Evolutionary conservation across 2,329 filamentous ascomycete species (phyloP).

Genomic region (Colletotrichum sublineola): DNA sequence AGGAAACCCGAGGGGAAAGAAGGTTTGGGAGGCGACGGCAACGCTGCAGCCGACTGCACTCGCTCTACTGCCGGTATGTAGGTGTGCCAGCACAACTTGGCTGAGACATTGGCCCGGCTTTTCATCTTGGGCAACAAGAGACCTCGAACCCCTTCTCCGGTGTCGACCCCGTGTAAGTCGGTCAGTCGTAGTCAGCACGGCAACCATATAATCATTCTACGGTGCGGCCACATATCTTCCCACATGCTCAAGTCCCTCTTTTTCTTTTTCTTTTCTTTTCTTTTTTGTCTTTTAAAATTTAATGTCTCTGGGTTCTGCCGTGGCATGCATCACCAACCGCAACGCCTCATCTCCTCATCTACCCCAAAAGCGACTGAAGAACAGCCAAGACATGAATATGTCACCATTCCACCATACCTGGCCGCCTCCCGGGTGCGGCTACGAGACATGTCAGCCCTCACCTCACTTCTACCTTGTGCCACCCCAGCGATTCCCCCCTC

Average conservation of each 20-base stretch:
- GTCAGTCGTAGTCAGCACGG: slow-evolving; percentile 1
- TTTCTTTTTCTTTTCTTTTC: not conserved
- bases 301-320: not conserved
- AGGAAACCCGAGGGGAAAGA: slow-evolving; percentile 10
- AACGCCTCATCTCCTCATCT: not conserved
- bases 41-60: not conserved
- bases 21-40: not conserved
- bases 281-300: not conserved
- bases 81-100: not conserved
- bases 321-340: slow-evolving; percentile 8
- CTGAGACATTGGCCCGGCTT: not conserved
- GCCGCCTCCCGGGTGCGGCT: slow-evolving; percentile 14
- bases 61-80: not conserved
- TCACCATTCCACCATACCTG: slow-evolving; percentile 14
- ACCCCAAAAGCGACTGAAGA: not conserved
- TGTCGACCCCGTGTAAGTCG: not conserved
- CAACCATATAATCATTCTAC: not conserved
- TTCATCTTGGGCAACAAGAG: not conserved
- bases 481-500: too few relatives aligned
- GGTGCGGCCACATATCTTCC: not conserved
- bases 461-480: too few relatives aligned
- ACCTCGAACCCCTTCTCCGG: not conserved
- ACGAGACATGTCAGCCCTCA: slow-evolving; percentile 13
- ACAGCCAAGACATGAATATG: not conserved
- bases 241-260: not conserved